Evolutionary conservation across 305 asterid genomes (phyloP).

Genomic region (Fraxinus greggii): DNA sequence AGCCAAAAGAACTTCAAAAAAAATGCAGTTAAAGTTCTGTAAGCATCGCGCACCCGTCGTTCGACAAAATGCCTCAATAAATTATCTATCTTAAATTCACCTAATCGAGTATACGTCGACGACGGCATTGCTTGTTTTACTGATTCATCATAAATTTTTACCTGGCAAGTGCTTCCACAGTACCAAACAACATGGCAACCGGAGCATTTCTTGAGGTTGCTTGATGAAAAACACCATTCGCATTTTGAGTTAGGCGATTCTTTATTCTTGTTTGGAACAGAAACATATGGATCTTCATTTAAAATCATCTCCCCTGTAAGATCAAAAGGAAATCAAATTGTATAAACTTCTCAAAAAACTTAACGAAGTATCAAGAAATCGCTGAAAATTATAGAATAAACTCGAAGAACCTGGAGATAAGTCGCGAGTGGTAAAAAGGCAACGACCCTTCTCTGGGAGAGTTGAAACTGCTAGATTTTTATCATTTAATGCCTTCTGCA

Average conservation of each 20-base stretch:
- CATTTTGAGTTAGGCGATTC: constrained; percentile 64
- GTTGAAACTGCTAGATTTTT: constrained; percentile 40
- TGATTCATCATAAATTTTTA: constrained; percentile 14
- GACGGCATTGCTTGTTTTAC: background rate
- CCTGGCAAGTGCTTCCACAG: constrained; percentile 86
- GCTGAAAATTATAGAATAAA: background rate
- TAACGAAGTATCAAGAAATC: background rate
- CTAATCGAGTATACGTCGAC: background rate
- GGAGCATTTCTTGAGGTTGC: constrained; percentile 77
- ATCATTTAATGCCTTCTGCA: constrained; percentile 40
- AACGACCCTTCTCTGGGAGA: constrained; percentile 76
- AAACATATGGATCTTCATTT: constrained; percentile 71
- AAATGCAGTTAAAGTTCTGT: background rate
- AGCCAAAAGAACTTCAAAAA: background rate
- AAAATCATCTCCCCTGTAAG: constrained; percentile 72
- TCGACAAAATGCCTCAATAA: background rate
- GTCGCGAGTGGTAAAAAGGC: constrained; percentile 63
- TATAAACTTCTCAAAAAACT: background rate
- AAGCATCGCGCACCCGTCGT: background rate
- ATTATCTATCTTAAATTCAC: background rate
- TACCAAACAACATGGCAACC: constrained; percentile 79
- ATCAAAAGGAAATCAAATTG: background rate
- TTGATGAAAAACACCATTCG: constrained; percentile 73
- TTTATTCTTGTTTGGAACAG: constrained; percentile 65
- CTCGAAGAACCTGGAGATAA: constrained; percentile 65